phyloP scores from a whole-genome alignment of 2,329 filamentous ascomycete species.

The Aspergillus carbonarius region DNA sequence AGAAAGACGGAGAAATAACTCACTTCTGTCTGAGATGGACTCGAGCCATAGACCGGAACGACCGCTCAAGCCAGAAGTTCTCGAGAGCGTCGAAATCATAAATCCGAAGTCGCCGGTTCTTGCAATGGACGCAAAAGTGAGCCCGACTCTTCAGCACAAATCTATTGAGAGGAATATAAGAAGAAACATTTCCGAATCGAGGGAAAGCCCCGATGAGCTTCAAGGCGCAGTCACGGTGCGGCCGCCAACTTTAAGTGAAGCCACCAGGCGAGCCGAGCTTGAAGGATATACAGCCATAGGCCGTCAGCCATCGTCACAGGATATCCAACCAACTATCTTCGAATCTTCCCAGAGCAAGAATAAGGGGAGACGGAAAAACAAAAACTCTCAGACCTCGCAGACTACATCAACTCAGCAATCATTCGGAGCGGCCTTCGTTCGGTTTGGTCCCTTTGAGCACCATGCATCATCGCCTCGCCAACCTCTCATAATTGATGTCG shows the following conservation, averaged over 20 bases:
- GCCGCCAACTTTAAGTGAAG: constrained; percentile 13
- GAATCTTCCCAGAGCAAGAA: constrained; percentile 12
- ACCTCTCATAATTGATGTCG: constrained; percentile 16
- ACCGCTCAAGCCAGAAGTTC: constrained; percentile 6
- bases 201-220: constrained; percentile 42
- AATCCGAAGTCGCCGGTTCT: neutral
- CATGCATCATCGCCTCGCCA: constrained; percentile 1
- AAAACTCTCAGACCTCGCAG: constrained; percentile 2
- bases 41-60: neutral
- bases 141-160: neutral
- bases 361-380: constrained; percentile 10
- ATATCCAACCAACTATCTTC: constrained; percentile 35
- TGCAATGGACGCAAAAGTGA: neutral
- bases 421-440: constrained; percentile 24
- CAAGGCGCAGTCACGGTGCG: constrained; percentile 38
- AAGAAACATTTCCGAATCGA: constrained; percentile 12
- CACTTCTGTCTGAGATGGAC: neutral
- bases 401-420: neutral
- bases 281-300: neutral
- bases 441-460: constrained; percentile 20
- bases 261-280: constrained; percentile 4
- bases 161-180: neutral
- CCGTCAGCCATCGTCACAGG: constrained; percentile 27
- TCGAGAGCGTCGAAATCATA: constrained; percentile 20
- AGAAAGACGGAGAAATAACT: constrained; percentile 20